Percentiles rank a stretch among this genome's conserved stretches.
Evolutionary conservation across 2,329 filamentous ascomycete species (phyloP).

Genomic region (Nannizziopsis barbatae): DNA sequence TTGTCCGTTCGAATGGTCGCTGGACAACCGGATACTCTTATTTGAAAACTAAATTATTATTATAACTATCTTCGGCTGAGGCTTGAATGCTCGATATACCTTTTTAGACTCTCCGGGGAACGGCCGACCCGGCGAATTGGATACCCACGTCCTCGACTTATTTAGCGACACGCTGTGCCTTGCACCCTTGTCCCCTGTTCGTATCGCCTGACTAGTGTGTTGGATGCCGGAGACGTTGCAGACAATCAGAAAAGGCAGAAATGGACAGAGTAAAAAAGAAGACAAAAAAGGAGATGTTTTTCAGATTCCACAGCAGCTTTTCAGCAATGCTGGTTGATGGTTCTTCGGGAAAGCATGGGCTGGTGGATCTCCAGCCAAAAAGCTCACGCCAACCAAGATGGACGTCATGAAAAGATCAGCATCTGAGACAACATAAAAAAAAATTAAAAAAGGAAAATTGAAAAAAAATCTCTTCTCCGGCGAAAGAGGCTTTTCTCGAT

Average conservation of each 20-base stretch:
- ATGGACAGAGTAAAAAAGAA: background rate
- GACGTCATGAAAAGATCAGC: slow-evolving; percentile 1
- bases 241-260: background rate
- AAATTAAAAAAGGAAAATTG: no score
- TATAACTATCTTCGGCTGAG: background rate
- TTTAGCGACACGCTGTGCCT: background rate
- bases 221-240: background rate
- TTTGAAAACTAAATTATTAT: background rate
- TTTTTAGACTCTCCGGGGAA: no score
- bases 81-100: background rate
- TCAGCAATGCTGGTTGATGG: no score
- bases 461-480: background rate
- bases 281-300: background rate
- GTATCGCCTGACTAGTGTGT: background rate
- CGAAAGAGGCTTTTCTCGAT: background rate
- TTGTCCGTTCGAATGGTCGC: background rate
- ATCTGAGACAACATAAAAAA: slow-evolving; percentile 1
- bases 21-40: no score
- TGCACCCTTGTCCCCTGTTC: slow-evolving; percentile 3
- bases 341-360: background rate
- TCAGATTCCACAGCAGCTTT: background rate
- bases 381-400: background rate
- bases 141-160: background rate
- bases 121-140: slow-evolving; percentile 7
- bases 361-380: slow-evolving; percentile 1